Evolutionary conservation across 345 rosid species (phyloP), one percentile per base, ranked within the genome.

Genomic region (Linum usitatissimum): DNA sequence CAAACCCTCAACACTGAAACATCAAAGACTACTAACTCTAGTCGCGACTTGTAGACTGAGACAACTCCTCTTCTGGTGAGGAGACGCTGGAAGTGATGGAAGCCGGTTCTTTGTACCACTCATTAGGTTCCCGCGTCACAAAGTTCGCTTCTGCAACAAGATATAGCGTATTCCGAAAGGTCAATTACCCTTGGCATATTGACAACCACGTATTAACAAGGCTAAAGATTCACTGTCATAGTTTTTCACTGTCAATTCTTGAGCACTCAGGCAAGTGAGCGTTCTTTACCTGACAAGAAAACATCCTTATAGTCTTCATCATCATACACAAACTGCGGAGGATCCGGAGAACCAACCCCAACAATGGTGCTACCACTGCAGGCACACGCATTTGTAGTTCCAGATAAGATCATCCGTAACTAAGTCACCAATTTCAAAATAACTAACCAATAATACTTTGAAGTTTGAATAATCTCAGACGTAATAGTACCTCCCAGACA

Each of bases 281-380:
- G 1, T 23, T 23, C n/a, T 66, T 73, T 81, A 84, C 99, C 96
- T 69, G 97, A 86, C 71, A 87, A 69, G 75, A 90, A 93, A 30
- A 87, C 91, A 39, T 93, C 86, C 64, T 69, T 66, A 73, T 90
- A 86, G n/a, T 83, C 92, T 14, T 82, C 88, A 0, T 93, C 94
- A 55, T 93, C 83, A 15, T 90, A 86, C 55, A 93, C 54, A 68
- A 90, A 90, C 55, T 80, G 94, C 0, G 94, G 99, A 59, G 99
- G 96, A 73, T 93, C 97, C 18, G 92, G 96, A 49, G 94, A 93
- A 75, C 97, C 97, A 34, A 93, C 76, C 55, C 94, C 97, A 38
- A 93, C 88, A 30, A 93, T 87, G 60, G 97, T 90, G 82, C 97
- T 93, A 71, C 99, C 99, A 66, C 94, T 93, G 76, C 51, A 45